Evolutionary conservation across 78 protist species (phyloP), one percentile per base, ranked within the genome.

Genomic region (Emiliania huxleyi): DNA sequence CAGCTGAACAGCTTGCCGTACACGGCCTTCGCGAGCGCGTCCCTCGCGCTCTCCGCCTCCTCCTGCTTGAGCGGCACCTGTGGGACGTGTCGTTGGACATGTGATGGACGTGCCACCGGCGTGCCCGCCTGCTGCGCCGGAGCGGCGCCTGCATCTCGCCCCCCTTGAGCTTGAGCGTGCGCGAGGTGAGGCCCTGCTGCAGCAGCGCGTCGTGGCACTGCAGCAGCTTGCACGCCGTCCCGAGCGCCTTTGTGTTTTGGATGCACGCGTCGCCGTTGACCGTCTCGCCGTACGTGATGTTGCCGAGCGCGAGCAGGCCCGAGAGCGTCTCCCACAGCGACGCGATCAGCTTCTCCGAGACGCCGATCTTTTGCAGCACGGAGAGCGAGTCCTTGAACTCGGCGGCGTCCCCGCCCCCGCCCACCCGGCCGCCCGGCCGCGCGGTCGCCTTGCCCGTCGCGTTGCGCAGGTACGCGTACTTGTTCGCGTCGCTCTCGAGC

Each of bases 301-400:
- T 89, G 40, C 95, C 96, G 35, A 96, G 69, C 44, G 19, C 29
- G 33, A 96, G 91, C 33, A 96, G 45, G 35, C 94, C 95, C 0
- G 94, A 93, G 44, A 90, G 77, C 26, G 85, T 77, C 85, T 77
- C 35, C 35, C 6, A 21, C 18, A 77, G 48, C 35, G 85, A 18
- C 48, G 1, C 8, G 18, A 21, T 5, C 85, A 77, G 37, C 85
- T 11, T 48, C 19, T 15, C 42, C 21, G 35, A 6, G 2, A 71
- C 42, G 2, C 21, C 42, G 42, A 71, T 26, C 23, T 4, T 35
- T 6, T 6, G 15, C 81, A 71, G 37, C 37, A 71, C 81, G 19
- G 3, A 2, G 43, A 26, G 4, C 42, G 42, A 4, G 18, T 29
- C 23, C n/a, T 40, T 21, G 26, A 77, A 77, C 8, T 40, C 85